A percentile compares a stretch with the other conserved stretches of the same genome.
These are phyloP conservation scores for Lobosporangium transversale DNA, from an alignment of 192 early-diverging fungal genomes.

Conservation along the genomic window DNA sequence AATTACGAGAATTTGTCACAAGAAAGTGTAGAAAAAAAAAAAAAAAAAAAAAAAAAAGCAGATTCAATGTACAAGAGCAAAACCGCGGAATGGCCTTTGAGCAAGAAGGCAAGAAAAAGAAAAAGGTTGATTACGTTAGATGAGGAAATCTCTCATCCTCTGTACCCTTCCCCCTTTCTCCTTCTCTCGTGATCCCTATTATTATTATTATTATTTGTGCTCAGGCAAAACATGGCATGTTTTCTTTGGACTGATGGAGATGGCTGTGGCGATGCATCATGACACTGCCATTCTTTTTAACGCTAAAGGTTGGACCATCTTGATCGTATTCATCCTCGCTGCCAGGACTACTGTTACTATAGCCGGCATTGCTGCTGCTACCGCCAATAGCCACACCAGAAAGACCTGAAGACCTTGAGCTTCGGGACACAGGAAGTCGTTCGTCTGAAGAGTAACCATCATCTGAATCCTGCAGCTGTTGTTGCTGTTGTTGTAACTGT, in stretches of 20 bases:
- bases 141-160: too few species aligned
- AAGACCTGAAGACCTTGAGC: not conserved
- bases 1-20: conserved; percentile 1
- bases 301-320: not conserved
- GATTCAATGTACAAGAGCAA: too few species aligned
- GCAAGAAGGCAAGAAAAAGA: not conserved
- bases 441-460: conserved; percentile 30
- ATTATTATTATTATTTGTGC: not conserved
- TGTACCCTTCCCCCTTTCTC: too few species aligned
- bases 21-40: too few species aligned
- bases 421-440: not conserved
- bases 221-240: conserved; percentile 37
- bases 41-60: too few species aligned
- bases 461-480: conserved; percentile 19
- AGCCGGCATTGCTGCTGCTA: not conserved
- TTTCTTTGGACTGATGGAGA: conserved; percentile 27
- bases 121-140: not conserved
- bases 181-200: too few species aligned
- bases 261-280: conserved; percentile 49
- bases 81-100: not conserved
- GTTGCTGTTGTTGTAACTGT: conserved; percentile 26
- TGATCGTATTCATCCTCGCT: conserved; percentile 11
- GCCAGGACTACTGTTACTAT: conserved; percentile 6
- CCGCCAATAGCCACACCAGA: not conserved
- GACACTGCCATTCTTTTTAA: not conserved